phyloP scores from a whole-genome alignment of 352 stramenopile species.

The Phytopythium vexans region DNA sequence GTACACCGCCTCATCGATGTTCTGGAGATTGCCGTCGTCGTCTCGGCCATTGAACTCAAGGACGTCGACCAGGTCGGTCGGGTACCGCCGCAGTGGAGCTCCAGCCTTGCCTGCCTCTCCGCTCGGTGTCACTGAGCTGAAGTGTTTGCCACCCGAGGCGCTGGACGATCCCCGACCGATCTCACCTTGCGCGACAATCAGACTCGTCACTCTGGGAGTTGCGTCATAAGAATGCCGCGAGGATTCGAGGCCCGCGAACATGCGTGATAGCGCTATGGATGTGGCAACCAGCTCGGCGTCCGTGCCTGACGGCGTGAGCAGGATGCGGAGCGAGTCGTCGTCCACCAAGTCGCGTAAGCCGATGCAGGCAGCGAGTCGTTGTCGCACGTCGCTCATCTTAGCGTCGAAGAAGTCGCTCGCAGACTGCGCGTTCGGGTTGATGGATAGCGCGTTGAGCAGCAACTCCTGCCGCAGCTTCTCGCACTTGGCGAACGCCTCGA shows the following conservation, averaged over 20 bases:
- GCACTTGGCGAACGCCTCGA: slow-evolving; percentile 59
- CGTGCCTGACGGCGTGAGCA: slow-evolving; percentile 82
- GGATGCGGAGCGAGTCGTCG: slow-evolving; percentile 44
- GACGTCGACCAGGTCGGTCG: slow-evolving; percentile 57
- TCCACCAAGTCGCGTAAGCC: slow-evolving; percentile 51
- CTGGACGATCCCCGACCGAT: slow-evolving; percentile 78
- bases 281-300: slow-evolving; percentile 85
- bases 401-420: slow-evolving; percentile 58
- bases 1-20: slow-evolving; percentile 38
- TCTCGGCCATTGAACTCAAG: slow-evolving; percentile 57
- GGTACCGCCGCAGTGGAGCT: slow-evolving; percentile 55
- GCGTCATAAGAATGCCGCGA: slow-evolving; percentile 13
- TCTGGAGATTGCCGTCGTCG: slow-evolving; percentile 45
- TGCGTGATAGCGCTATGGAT: slow-evolving; percentile 55
- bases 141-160: slow-evolving; percentile 75
- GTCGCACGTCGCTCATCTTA: slow-evolving; percentile 61
- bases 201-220: slow-evolving; percentile 67
- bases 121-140: slow-evolving; percentile 77
- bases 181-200: slow-evolving; percentile 81
- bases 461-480: slow-evolving; percentile 71
- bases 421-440: slow-evolving; percentile 74
- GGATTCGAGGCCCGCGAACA: slow-evolving; percentile 42
- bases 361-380: slow-evolving; percentile 55
- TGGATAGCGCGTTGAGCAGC: slow-evolving; percentile 77
- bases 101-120: slow-evolving; percentile 41